phyloP scores from a whole-genome alignment of 202 grass and related monocot genomes.

The Digitaria exilis region DNA sequence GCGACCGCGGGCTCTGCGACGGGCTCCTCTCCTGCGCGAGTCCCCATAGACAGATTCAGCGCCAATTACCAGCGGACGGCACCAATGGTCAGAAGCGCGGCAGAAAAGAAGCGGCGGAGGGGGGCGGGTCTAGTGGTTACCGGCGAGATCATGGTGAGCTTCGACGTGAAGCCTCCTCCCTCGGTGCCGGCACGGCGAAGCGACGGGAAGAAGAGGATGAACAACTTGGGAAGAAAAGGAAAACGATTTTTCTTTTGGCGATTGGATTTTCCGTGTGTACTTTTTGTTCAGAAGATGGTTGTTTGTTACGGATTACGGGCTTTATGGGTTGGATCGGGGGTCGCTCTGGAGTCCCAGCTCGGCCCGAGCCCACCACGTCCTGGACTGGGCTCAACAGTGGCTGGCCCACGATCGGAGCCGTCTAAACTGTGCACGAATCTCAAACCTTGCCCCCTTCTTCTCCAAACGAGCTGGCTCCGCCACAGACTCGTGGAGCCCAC shows the following conservation, averaged over 20 bases:
- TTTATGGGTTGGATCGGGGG: neutral
- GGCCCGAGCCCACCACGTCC: conserved; percentile 2
- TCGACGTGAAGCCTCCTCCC: conserved; percentile 43
- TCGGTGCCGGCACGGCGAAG: conserved; percentile 54
- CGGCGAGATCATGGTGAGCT: conserved; percentile 74
- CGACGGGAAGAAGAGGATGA: conserved; percentile 41
- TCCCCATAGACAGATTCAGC: conserved; percentile 47
- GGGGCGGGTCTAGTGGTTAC: conserved; percentile 35
- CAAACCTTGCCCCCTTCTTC: neutral
- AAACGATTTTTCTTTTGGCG: neutral
- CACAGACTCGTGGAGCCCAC: conserved; percentile 20
- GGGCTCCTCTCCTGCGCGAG: conserved; percentile 67
- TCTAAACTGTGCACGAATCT: conserved; percentile 5
- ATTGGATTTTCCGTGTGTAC: conserved; percentile 4
- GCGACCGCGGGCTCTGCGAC: conserved; percentile 82
- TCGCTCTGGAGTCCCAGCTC: neutral
- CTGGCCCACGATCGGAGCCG: neutral
- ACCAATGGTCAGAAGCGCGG: neutral
- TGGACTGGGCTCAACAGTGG: neutral
- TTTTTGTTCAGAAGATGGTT: conserved; percentile 27
- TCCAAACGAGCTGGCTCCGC: neutral
- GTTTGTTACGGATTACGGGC: conserved; percentile 20
- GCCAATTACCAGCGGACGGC: neutral
- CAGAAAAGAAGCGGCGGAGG: neutral
- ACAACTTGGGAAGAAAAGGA: conserved; percentile 41